Base-by-base conservation (phyloP, 2,329 filamentous ascomycete species). In the Pyrenochaeta sp. region DNA sequence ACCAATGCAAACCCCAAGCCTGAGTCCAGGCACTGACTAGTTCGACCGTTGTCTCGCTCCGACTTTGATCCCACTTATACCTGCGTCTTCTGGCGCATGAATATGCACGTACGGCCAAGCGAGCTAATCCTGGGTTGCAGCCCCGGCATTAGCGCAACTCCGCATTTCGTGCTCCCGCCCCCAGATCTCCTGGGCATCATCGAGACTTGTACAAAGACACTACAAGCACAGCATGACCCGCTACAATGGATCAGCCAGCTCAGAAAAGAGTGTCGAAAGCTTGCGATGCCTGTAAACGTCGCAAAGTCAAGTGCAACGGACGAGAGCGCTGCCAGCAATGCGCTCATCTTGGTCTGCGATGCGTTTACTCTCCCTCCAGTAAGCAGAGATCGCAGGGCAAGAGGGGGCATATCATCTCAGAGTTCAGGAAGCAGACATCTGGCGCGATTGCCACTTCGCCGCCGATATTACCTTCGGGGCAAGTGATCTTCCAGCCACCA, bases 251-350 rank as follows among this genome's bases (percentile, higher is more conserved):
- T 39, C 54, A 59, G 40, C 59, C 62, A 60, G 44, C 57, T 56
- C 65, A 70, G 28, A 76, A 74, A 63, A 65, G 73, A 65, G 72
- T 74, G 28, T 74, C 72, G 32, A 76, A 75, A 63, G 80, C 81
- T n/a, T 82, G 81, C 61, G 79, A 83, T 58, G 77, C 79, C 6
- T 83, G 81, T 68, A 80, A 79, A 50, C 66, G 78, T 2, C 77
- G 81, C 15, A 83, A 82, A 59, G 80, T 82, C 15, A 78, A 78
- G 54, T 83, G 81, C 66, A 82, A 82, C 62, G 81, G 82, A 32
- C 72, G 79, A 54, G 69, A 77, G 27, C 71, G 77, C 43, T 84
- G 82, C 64, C 73, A 75, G 56, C 73, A 76, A 48, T 75, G 73
- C 58, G 68, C 65, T 27, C 73, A 76, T 56, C 74, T 82, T 45